Conservation (phyloP, 192 early-diverging fungal genomes). For the Linnemannia hyalina region DNA sequence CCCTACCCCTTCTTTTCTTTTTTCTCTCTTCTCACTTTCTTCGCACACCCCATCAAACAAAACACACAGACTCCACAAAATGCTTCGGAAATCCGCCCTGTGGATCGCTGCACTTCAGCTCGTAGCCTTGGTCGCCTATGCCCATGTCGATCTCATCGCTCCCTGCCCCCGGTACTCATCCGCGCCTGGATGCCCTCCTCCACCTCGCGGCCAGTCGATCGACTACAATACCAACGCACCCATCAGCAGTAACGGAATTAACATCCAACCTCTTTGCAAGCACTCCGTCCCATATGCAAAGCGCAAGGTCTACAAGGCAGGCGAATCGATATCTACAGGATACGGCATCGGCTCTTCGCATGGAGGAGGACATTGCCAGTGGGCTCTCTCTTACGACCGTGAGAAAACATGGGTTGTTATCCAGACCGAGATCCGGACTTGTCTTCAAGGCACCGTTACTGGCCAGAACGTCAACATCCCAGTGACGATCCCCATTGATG, state of each 20-base stretch:
- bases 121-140: conserved; percentile 4
- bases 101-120: background rate
- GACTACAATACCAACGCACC: conserved; percentile 61
- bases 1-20: background rate
- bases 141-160: conserved; percentile 51
- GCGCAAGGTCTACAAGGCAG: conserved; percentile 54
- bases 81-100: background rate
- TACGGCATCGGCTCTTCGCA: conserved; percentile 64
- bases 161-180: conserved; percentile 57
- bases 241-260: conserved; percentile 25
- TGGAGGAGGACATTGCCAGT: conserved; percentile 77
- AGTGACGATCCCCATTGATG: conserved; percentile 43
- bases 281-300: conserved; percentile 51
- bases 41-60: no score
- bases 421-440: conserved; percentile 59
- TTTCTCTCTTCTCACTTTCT: background rate
- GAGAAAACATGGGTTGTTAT: conserved; percentile 72
- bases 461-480: conserved; percentile 18
- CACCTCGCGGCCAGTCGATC: conserved; percentile 40
- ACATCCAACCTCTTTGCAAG: conserved; percentile 60
- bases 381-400: conserved; percentile 70
- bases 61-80: background rate
- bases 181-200: conserved; percentile 43
- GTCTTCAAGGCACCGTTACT: conserved; percentile 40
- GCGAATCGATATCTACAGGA: conserved; percentile 59